Conservation (phyloP, 768 basidiomycete genomes). For the Tremella yokohamensis region DNA sequence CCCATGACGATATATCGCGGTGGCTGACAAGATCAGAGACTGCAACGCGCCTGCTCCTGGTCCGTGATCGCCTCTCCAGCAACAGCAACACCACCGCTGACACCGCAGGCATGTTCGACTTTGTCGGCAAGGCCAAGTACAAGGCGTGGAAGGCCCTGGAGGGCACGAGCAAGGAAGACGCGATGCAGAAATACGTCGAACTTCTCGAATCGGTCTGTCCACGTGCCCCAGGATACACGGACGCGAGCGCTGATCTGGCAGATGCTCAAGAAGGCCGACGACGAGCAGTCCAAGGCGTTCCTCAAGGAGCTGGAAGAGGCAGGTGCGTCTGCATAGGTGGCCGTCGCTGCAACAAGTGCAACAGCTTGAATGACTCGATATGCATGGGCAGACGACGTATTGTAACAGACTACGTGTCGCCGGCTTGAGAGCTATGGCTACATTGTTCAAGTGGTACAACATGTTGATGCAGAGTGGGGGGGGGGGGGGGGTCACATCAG, state of each 20-base stretch:
- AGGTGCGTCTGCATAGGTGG: too few species aligned
- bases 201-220: conserved; percentile 64
- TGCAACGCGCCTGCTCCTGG: conserved; percentile 56
- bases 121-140: conserved; percentile 88
- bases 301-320: conserved; percentile 60
- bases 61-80: conserved; percentile 7
- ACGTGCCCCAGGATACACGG: neutral
- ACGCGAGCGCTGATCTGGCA: conserved; percentile 33
- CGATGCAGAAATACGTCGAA: conserved; percentile 69
- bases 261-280: conserved; percentile 60
- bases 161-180: conserved; percentile 70
- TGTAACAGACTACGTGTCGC: too few species aligned
- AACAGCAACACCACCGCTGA: neutral
- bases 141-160: conserved; percentile 77
- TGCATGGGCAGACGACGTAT: too few species aligned
- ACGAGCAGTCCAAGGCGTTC: conserved; percentile 59
- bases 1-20: neutral
- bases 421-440: too few species aligned
- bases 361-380: too few species aligned
- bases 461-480: too few species aligned
- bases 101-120: conserved; percentile 69
- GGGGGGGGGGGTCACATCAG: too few species aligned
- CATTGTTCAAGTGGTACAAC: too few species aligned
- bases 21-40: conserved; percentile 55
- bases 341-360: too few species aligned